phyloP scores from a whole-genome alignment of 257 asterid species.

The Fraxinus americana region DNA sequence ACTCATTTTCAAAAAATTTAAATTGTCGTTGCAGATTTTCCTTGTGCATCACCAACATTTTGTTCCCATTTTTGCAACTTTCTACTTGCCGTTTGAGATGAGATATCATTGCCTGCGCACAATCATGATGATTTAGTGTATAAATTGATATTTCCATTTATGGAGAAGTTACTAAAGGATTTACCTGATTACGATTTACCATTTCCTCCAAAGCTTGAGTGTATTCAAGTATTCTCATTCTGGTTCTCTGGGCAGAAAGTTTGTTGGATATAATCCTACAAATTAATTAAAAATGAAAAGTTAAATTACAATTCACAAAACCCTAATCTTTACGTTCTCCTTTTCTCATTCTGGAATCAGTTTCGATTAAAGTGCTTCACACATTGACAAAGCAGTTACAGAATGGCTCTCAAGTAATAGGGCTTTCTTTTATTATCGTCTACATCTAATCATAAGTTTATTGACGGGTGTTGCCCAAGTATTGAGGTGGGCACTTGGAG shows the following conservation, averaged over 20 bases:
- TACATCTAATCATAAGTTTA: too few relatives aligned
- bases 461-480: too few relatives aligned
- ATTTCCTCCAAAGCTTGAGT: conserved; percentile 38
- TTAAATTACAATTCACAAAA: too few relatives aligned
- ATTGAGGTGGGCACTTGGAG: too few relatives aligned
- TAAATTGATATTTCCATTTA: background rate
- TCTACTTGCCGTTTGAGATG: conserved; percentile 2
- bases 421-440: too few relatives aligned
- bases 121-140: background rate
- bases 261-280: conserved; percentile 58
- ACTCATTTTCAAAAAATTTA: background rate
- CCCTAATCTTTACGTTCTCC: too few relatives aligned
- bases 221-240: conserved; percentile 33
- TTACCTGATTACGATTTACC: conserved; percentile 44
- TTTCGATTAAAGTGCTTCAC: background rate
- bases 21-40: conserved; percentile 16
- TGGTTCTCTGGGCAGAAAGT: conserved; percentile 56
- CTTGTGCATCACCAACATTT: conserved; percentile 3
- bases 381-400: background rate
- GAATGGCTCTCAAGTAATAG: too few relatives aligned
- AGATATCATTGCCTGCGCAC: conserved; percentile 21
- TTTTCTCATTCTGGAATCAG: too few relatives aligned
- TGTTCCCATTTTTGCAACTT: background rate
- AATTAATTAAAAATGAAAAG: conserved; percentile 3
- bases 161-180: background rate